Evolutionary conservation across 345 rosid genomes (phyloP).

Genomic region (Toxicodendron radicans): DNA sequence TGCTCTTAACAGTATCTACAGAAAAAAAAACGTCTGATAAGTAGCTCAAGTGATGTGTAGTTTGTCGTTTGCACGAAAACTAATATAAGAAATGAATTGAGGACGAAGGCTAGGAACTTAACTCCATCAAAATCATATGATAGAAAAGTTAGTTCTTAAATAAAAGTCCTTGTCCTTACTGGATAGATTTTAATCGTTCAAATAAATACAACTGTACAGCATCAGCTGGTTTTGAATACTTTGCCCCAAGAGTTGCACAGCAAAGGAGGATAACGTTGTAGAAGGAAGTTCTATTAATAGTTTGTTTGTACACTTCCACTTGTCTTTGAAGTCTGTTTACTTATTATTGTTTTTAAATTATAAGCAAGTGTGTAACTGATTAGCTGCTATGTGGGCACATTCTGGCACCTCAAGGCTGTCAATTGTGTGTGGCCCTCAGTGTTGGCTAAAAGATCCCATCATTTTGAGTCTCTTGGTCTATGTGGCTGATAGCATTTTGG

Average conservation of each 20-base stretch:
- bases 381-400: neutral
- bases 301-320: neutral
- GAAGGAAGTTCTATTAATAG: neutral
- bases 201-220: neutral
- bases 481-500: neutral
- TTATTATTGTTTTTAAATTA: neutral
- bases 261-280: neutral
- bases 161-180: neutral
- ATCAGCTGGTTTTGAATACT: neutral
- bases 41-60: neutral
- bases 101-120: neutral
- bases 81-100: neutral
- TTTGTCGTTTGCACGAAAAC: conserved; percentile 6
- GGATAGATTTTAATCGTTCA: neutral
- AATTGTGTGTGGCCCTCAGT: neutral
- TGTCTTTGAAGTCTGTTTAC: neutral
- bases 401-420: neutral
- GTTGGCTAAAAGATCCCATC: neutral
- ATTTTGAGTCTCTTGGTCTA: neutral
- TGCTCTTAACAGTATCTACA: neutral
- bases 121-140: neutral
- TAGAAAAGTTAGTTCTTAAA: no score
- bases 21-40: neutral
- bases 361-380: neutral
- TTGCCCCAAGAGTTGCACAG: no score